Evolutionary conservation across 176 grass and related monocot genomes (phyloP).

Genomic region (Lolium perenne): DNA sequence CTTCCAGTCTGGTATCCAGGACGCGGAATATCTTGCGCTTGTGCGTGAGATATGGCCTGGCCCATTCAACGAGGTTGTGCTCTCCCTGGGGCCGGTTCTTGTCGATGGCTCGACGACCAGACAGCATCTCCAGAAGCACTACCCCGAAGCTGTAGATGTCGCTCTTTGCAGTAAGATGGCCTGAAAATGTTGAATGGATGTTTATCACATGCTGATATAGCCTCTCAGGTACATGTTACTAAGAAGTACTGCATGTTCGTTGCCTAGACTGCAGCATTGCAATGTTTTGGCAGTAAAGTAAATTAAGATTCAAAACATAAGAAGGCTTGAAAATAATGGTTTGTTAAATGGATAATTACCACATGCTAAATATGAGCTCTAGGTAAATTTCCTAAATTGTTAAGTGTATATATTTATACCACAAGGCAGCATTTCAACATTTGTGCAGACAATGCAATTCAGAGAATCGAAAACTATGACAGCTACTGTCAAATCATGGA

Average conservation of each 20-base stretch:
- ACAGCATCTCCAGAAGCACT: constrained; percentile 84
- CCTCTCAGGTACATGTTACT: not conserved
- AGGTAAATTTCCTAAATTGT: not conserved
- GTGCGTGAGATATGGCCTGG: constrained; percentile 70
- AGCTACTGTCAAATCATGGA: not conserved
- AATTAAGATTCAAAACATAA: constrained; percentile 43
- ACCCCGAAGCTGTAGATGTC: constrained; percentile 86
- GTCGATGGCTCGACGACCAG: constrained; percentile 75
- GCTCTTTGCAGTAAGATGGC: constrained; percentile 73
- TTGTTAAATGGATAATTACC: not conserved
- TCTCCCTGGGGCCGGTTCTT: constrained; percentile 77
- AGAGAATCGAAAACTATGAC: constrained; percentile 1
- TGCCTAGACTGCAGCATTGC: not conserved
- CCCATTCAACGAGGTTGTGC: constrained; percentile 87
- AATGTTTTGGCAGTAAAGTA: not conserved
- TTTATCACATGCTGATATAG: not conserved
- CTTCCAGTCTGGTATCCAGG: constrained; percentile 69
- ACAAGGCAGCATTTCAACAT: not conserved
- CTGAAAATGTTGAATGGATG: constrained; percentile 41
- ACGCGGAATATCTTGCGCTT: constrained; percentile 90
- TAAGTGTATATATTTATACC: not conserved
- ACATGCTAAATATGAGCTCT: not conserved
- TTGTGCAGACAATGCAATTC: not conserved
- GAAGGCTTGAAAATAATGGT: constrained; percentile 47
- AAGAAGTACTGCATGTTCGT: not conserved